Conservation (phyloP, 169 alveolate species). For the Plasmodium gaboni region DNA sequence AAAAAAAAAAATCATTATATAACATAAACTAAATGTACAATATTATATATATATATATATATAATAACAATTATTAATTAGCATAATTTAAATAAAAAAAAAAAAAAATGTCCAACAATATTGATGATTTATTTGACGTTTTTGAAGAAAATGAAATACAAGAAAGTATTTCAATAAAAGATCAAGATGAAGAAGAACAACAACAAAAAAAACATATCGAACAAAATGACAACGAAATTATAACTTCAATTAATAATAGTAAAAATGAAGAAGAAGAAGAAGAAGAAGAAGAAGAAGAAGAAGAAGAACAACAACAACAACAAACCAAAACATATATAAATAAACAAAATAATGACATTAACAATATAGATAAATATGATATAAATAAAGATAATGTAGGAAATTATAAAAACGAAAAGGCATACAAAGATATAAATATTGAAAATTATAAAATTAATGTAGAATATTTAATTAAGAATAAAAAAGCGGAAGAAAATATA, state of each 20-base stretch:
- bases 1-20: neutral
- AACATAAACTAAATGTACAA: neutral
- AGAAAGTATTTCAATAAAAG: conserved; percentile 22
- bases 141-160: conserved; percentile 49
- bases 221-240: neutral
- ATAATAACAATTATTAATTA: neutral
- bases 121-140: conserved; percentile 69
- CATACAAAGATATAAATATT: neutral
- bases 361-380: neutral
- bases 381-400: neutral
- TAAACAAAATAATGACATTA: neutral
- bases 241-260: neutral
- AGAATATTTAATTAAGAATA: conserved; percentile 28
- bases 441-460: conserved; percentile 39
- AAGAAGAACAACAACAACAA: neutral
- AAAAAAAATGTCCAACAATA: conserved; percentile 58
- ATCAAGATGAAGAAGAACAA: conserved; percentile 2
- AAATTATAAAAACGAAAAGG: neutral
- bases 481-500: conserved; percentile 31
- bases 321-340: neutral
- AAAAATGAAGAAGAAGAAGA: neutral
- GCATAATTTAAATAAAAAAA: neutral
- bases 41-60: neutral
- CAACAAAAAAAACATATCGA: neutral
- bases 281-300: neutral